Evolutionary conservation across 305 asterid genomes (phyloP).

Genomic region (Coffea humblotiana): DNA sequence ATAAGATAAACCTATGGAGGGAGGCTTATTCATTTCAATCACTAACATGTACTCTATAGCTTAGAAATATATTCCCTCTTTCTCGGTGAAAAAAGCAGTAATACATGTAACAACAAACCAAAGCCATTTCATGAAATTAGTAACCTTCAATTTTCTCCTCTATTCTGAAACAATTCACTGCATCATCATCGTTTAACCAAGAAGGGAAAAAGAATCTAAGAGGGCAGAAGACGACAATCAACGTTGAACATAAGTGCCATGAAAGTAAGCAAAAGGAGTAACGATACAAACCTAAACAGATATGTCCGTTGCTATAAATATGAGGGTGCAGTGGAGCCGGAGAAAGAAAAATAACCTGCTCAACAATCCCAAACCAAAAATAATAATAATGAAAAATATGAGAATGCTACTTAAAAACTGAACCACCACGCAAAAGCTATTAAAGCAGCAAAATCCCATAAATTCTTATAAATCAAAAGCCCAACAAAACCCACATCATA

Average conservation of each 20-base stretch:
- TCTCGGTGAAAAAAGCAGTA: background rate
- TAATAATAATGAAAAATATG: background rate
- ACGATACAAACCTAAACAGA: constrained; percentile 68
- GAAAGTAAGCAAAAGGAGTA: background rate
- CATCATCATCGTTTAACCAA: background rate
- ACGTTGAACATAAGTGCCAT: background rate
- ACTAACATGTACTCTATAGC: background rate
- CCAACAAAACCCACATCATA: background rate
- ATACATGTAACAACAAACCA: background rate
- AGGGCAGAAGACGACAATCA: background rate
- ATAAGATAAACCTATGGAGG: background rate
- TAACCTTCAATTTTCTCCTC: background rate
- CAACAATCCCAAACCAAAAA: background rate
- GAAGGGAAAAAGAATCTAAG: background rate
- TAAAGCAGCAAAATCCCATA: background rate
- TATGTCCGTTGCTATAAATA: constrained; percentile 92
- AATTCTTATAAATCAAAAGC: background rate
- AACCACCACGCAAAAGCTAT: background rate
- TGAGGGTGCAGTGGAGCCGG: constrained; percentile 94
- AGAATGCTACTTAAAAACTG: background rate
- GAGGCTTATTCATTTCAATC: background rate
- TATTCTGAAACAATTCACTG: background rate
- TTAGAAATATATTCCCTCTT: background rate
- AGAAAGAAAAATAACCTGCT: constrained; percentile 81
- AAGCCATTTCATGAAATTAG: background rate